phyloP scores from a whole-genome alignment of 192 early-diverging fungal genomes.

The Coemansia sp. region DNA sequence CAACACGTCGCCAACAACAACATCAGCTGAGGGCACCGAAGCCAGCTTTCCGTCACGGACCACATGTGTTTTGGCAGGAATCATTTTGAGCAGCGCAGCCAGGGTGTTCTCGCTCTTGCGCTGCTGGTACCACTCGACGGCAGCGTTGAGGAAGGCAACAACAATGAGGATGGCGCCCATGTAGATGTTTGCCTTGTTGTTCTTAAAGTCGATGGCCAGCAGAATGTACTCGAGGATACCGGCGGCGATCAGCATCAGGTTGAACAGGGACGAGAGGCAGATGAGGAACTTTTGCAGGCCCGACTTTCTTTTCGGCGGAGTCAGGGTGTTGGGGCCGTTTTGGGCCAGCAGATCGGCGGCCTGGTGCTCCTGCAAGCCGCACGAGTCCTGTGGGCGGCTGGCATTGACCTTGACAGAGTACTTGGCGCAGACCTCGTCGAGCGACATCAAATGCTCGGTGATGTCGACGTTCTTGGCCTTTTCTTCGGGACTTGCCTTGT shows the following conservation, averaged over 20 bases:
- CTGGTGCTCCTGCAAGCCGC: slow-evolving; percentile 65
- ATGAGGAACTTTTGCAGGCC: slow-evolving; percentile 75
- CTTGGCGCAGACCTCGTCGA: slow-evolving; percentile 57
- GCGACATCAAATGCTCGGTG: slow-evolving; percentile 66
- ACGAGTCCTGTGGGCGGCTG: slow-evolving; percentile 66
- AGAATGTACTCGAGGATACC: slow-evolving; percentile 84
- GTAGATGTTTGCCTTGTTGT: slow-evolving; percentile 83
- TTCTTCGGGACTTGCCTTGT: background rate
- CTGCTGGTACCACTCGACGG: slow-evolving; percentile 90
- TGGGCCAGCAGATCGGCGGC: slow-evolving; percentile 66
- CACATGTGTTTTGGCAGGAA: slow-evolving; percentile 80
- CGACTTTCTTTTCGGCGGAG: slow-evolving; percentile 83
- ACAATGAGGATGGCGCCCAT: slow-evolving; percentile 85
- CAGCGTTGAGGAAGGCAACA: slow-evolving; percentile 89
- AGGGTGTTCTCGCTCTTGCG: slow-evolving; percentile 88
- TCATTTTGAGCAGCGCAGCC: slow-evolving; percentile 89
- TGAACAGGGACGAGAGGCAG: slow-evolving; percentile 80
- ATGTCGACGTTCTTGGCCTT: slow-evolving; percentile 47
- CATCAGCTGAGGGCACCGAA: slow-evolving; percentile 67
- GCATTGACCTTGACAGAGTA: slow-evolving; percentile 58
- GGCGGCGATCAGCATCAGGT: slow-evolving; percentile 81
- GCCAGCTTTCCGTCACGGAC: slow-evolving; percentile 75
- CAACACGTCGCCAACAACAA: slow-evolving; percentile 89
- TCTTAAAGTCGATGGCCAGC: slow-evolving; percentile 71
- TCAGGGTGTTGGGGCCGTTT: slow-evolving; percentile 83